Conservation (phyloP, 495 filamentous ascomycete species). For the Xylaria scruposa region DNA sequence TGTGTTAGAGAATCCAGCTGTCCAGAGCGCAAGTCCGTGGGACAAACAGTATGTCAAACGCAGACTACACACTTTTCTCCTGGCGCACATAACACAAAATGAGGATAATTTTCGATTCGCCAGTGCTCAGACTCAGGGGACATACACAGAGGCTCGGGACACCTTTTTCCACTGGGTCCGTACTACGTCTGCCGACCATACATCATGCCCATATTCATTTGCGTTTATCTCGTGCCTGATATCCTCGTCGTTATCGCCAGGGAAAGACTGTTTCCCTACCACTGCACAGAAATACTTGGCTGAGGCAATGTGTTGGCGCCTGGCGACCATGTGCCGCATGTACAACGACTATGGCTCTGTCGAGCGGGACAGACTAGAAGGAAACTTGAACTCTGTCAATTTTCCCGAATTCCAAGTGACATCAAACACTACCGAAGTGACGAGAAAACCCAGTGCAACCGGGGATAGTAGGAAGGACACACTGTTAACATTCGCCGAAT, state of each 20-base stretch:
- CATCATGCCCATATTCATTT: slow-evolving; percentile 48
- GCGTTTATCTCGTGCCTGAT: slow-evolving; percentile 40
- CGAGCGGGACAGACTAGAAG: slow-evolving; percentile 41
- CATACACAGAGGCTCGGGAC: background rate
- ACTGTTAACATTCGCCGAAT: background rate
- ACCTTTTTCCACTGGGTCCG: slow-evolving; percentile 39
- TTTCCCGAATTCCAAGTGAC: slow-evolving; percentile 34
- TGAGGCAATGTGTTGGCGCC: slow-evolving; percentile 38
- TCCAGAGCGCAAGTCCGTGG: background rate
- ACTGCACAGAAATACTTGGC: slow-evolving; percentile 38
- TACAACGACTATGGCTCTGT: slow-evolving; percentile 52
- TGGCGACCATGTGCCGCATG: slow-evolving; percentile 47
- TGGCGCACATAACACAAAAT: background rate
- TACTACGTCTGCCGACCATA: slow-evolving; percentile 44
- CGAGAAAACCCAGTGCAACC: background rate
- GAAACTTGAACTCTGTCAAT: slow-evolving; percentile 50
- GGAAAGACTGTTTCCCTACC: slow-evolving; percentile 23
- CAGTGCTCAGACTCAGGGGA: background rate
- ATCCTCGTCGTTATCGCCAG: slow-evolving; percentile 26
- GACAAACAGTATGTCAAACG: background rate
- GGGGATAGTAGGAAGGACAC: background rate
- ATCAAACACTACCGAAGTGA: background rate
- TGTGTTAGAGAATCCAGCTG: background rate
- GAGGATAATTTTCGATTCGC: background rate
- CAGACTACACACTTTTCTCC: background rate